Conservation (phyloP, 768 basidiomycete genomes). For the Boletus bicolor region DNA sequence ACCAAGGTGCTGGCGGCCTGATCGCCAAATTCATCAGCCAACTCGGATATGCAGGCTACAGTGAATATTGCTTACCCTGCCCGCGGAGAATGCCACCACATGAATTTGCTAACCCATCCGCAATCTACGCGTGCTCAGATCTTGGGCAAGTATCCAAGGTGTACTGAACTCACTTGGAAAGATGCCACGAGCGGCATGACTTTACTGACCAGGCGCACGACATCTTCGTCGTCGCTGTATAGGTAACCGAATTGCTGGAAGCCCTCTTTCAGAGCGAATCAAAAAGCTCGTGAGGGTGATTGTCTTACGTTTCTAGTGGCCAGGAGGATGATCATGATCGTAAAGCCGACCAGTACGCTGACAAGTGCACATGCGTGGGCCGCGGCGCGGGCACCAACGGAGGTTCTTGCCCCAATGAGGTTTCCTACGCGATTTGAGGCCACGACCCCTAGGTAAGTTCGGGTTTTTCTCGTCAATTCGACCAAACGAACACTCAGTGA, state of each 20-base stretch:
- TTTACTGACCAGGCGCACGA: constrained; percentile 44
- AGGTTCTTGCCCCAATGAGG: constrained; percentile 57
- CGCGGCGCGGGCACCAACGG: constrained; percentile 50
- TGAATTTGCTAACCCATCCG: constrained; percentile 50
- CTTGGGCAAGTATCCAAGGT: not conserved
- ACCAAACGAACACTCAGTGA: not conserved
- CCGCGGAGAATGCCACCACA: constrained; percentile 50
- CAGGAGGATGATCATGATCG: constrained; percentile 60
- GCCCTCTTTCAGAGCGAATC: not conserved
- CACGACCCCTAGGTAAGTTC: constrained; percentile 50
- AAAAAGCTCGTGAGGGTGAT: not conserved
- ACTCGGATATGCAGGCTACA: too few relatives aligned
- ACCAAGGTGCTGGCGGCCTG: constrained; percentile 63
- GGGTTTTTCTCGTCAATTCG: not conserved
- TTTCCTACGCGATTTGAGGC: constrained; percentile 74
- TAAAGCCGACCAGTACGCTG: constrained; percentile 54
- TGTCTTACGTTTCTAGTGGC: constrained; percentile 51
- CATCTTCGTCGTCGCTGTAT: constrained; percentile 62
- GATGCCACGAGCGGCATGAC: constrained; percentile 56
- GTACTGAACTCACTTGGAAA: constrained; percentile 39
- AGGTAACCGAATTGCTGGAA: constrained; percentile 56
- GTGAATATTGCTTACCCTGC: constrained; percentile 32
- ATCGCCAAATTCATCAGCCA: constrained; percentile 4
- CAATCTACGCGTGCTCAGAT: constrained; percentile 34
- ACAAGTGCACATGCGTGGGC: constrained; percentile 63